Evolutionary conservation across 352 stramenopile genomes (phyloP), one percentile per base, ranked within the genome.

Genomic region (Pythium vanterpoolii): DNA sequence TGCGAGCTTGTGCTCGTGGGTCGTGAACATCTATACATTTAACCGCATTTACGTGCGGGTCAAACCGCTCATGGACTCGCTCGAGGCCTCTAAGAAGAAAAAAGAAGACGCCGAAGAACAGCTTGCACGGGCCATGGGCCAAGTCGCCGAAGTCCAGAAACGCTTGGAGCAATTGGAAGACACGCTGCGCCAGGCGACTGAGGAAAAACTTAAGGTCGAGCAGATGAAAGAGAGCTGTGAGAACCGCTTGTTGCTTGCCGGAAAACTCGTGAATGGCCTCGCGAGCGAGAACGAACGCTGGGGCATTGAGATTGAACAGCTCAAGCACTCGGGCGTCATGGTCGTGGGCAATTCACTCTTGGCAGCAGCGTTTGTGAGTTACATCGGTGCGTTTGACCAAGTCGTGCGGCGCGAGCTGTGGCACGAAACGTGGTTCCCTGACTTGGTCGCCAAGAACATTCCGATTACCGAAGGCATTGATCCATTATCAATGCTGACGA

Each of bases 21-120:
- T 98, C 18, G 72, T 97, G 56, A 98, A 97, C 61, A 98, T 97
- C 56, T 87, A 97, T 18, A 77, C 78, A 10, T 98, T 96, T 55
- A 89, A 97, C 53, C 77, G 95, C 62, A 90, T 97, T 18, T 98
- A 96, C 51, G 88, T 96, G 16, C 90, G 91, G 18, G 90, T 98
- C 1, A 97, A 98, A 59, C 92, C 92, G 10, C 73, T 98, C 18
- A 97, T 98, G 89, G 90, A 97, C 59, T 86, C 79, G 4, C 71
- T 98, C 3, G 88, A 97, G 42, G 77, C 92, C 27, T 90, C 91
- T 11, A 76, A 77, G 3, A 63, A 67, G 5, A 75, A 69, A 0
- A 98, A 97, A 42, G 64, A 64, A 0, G 83, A 89, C 3, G 92
- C 92, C 0, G 87, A 98, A 44, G 72, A 56, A 0, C 88, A 96